Base-by-base conservation (phyloP, 139 green algal genomes). In the Picochlorum sp. region DNA sequence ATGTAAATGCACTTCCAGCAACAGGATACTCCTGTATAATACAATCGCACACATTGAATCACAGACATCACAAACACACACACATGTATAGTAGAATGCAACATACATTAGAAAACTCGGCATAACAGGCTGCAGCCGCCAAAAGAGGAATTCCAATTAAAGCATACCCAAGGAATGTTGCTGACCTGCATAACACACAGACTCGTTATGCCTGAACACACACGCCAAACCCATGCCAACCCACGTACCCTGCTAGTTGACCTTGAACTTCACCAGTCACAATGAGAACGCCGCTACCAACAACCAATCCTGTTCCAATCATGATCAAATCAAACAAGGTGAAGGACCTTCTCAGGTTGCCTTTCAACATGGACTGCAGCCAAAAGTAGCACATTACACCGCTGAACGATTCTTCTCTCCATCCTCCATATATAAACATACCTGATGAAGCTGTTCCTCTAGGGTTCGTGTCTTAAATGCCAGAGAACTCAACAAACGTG, bases 401-500 rank as follows among this genome's bases (percentile, higher is more conserved):
- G n/a, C 47, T 54, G 13, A 54, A 21, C n/a, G 8, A 20, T 24
- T 20, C n/a, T 20, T 21, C 6, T 18, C 11, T 9, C 45, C 16
- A 20, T 18, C 3, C 15, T 18, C 45, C 23, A 54, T 7, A 6
- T 54, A 2, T 21, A 54, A 21, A n/a, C 55, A 16, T 24, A 71
- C 69, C 56, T 77, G 52, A 24, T 72, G 64, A 13, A 78, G 52
- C 30, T 78, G 63, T 24, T 78, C 66, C 45, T 78, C 71, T 11
- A 78, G 52, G 24, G 66, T 78, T 9, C 71, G 61, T 14, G 47
- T 50, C 4, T 64, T 45, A 14, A 78, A 78, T 30, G 66, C 61
- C 4, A 74, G 30, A 8, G 66, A 30, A 16, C 55, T 20, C 7
- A 78, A 47, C 9, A 74, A 44, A n/a, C 63, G 44, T 3, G 66